A percentile compares a stretch with the other conserved stretches of the same genome.
Evolutionary conservation across 257 asterid genomes (phyloP).

Genomic region (Fraxinus cuspidata): DNA sequence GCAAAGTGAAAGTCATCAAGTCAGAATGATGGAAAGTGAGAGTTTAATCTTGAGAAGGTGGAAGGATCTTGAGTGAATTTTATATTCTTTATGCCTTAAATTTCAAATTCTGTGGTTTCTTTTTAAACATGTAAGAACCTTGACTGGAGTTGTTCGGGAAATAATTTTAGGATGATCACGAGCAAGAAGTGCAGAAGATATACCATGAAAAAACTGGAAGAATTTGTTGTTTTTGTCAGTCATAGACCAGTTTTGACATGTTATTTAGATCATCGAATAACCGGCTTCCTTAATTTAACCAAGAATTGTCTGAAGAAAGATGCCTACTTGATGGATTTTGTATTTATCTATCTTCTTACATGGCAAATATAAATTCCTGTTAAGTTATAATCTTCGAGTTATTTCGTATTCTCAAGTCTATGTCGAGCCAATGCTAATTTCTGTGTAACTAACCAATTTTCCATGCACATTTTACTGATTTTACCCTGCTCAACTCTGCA

Average conservation of each 20-base stretch:
- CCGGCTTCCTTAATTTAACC: slow-evolving; percentile 4
- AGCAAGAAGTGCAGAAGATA: slow-evolving; percentile 19
- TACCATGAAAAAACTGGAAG: neutral
- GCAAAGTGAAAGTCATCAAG: neutral
- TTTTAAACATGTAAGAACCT: neutral
- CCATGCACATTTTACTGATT: neutral
- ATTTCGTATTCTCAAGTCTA: neutral
- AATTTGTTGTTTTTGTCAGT: slow-evolving; percentile 15
- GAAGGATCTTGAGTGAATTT: slow-evolving; percentile 1
- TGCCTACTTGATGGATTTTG: neutral
- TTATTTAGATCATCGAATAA: slow-evolving; percentile 20
- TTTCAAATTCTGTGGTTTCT: neutral
- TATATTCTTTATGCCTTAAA: neutral
- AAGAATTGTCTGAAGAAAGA: slow-evolving; percentile 20
- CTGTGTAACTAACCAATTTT: neutral
- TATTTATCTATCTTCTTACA: neutral
- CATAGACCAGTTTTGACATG: slow-evolving; percentile 25
- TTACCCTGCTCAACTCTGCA: neutral
- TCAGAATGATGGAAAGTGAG: neutral
- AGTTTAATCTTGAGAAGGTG: neutral
- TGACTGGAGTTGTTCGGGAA: slow-evolving; percentile 8
- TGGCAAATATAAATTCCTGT: neutral
- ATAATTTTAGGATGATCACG: slow-evolving; percentile 9
- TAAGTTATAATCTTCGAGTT: neutral
- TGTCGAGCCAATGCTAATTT: neutral